Evolutionary conservation across 2,329 filamentous ascomycete species (phyloP).

Genomic region (Aureobasidium sp.): DNA sequence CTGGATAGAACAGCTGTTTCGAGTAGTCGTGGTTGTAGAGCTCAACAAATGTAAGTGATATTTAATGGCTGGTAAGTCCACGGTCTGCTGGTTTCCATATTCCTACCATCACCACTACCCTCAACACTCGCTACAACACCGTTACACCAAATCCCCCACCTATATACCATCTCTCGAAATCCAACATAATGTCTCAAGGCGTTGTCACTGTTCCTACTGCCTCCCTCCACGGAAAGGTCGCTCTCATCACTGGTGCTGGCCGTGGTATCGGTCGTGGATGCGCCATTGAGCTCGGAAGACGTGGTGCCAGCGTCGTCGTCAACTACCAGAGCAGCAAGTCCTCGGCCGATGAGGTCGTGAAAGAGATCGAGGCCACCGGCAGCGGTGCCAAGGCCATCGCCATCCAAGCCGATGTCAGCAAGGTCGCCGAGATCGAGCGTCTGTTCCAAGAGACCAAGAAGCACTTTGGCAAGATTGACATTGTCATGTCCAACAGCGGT

Average conservation of each 20-base stretch:
- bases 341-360: conserved; percentile 42
- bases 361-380: conserved; percentile 39
- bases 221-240: conserved; percentile 46
- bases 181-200: conserved; percentile 15
- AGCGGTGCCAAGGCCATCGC: conserved; percentile 48
- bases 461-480: conserved; percentile 38
- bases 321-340: conserved; percentile 54
- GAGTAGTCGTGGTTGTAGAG: background rate
- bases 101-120: background rate
- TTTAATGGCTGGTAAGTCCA: conserved; percentile 1
- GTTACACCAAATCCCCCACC: background rate
- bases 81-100: background rate
- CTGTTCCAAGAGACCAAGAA: conserved; percentile 43
- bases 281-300: conserved; percentile 59
- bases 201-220: conserved; percentile 39
- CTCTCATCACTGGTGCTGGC: conserved; percentile 58
- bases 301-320: conserved; percentile 58
- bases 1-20: conserved; percentile 4
- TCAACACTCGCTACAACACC: conserved; percentile 4
- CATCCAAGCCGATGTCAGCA: conserved; percentile 53
- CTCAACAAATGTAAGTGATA: background rate
- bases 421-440: conserved; percentile 51
- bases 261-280: conserved; percentile 62
- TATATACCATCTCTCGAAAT: background rate
- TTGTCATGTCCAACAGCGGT: conserved; percentile 50